A percentile compares a stretch with the other conserved stretches of the same genome.
phyloP scores from a whole-genome alignment of 148 eudicot species.

The Rheum nobile region DNA sequence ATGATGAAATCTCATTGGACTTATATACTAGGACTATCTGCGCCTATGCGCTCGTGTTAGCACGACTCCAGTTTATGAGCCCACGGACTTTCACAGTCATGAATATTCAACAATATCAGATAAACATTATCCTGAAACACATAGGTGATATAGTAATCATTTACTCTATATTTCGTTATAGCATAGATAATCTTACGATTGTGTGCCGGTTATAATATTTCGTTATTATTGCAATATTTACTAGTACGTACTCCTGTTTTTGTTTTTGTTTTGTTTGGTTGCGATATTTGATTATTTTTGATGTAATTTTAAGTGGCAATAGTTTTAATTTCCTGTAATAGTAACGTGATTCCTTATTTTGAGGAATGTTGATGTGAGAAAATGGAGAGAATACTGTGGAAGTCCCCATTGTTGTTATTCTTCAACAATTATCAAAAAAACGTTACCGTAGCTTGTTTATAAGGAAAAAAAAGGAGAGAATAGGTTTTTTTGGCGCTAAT shows the following conservation, averaged over 20 bases:
- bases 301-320: neutral
- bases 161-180: too few relatives aligned
- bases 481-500: neutral
- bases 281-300: neutral
- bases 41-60: too few relatives aligned
- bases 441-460: neutral
- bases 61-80: too few relatives aligned
- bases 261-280: neutral
- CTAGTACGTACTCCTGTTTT: neutral
- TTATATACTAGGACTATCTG: too few relatives aligned
- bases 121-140: too few relatives aligned
- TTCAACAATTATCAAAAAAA: slow-evolving; percentile 3
- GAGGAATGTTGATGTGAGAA: neutral
- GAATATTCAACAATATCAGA: too few relatives aligned
- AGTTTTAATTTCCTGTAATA: neutral
- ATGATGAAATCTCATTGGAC: too few relatives aligned
- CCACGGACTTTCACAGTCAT: too few relatives aligned
- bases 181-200: too few relatives aligned
- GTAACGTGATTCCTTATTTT: slow-evolving; percentile 3
- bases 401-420: slow-evolving; percentile 1
- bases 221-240: neutral
- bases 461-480: neutral
- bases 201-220: neutral
- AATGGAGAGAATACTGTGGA: slow-evolving; percentile 5
- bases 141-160: too few relatives aligned